Evolutionary conservation across 192 early-diverging fungal species (phyloP).

Genomic region (Coemansia sp.): DNA sequence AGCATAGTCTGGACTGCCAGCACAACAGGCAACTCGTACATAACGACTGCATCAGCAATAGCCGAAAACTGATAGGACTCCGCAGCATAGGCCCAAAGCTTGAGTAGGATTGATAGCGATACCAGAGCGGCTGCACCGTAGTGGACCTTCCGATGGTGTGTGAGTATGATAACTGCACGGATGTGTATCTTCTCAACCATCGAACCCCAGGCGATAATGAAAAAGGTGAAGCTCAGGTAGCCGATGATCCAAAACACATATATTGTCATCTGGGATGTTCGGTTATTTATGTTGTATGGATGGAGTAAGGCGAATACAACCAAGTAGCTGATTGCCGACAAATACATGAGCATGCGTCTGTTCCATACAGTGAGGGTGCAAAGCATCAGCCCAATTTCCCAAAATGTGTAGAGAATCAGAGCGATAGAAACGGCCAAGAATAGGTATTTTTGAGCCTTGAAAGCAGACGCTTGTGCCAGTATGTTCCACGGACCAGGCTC

Average conservation of each 20-base stretch:
- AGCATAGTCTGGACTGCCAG: slow-evolving; percentile 26
- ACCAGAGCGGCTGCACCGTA: slow-evolving; percentile 16
- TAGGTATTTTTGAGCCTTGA: slow-evolving; percentile 23
- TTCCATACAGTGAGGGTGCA: slow-evolving; percentile 38
- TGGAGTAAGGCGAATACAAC: slow-evolving; percentile 40
- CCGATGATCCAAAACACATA: slow-evolving; percentile 43
- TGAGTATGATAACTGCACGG: background rate
- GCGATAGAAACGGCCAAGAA: slow-evolving; percentile 19
- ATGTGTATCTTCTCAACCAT: slow-evolving; percentile 27
- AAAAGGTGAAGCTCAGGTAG: slow-evolving; percentile 34
- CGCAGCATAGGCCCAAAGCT: slow-evolving; percentile 40
- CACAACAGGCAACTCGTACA: slow-evolving; percentile 25
- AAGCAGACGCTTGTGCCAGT: slow-evolving; percentile 15
- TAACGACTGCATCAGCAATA: slow-evolving; percentile 9
- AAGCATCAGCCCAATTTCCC: slow-evolving; percentile 38
- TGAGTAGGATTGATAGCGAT: slow-evolving; percentile 25
- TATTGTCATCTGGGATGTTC: slow-evolving; percentile 26
- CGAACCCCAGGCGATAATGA: slow-evolving; percentile 37
- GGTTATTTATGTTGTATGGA: slow-evolving; percentile 24
- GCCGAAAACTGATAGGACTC: slow-evolving; percentile 30
- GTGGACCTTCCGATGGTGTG: slow-evolving; percentile 7
- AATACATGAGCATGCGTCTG: slow-evolving; percentile 43
- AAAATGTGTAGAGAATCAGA: slow-evolving; percentile 36
- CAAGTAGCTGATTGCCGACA: slow-evolving; percentile 33
- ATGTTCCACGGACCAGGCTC: slow-evolving; percentile 27